Evolutionary conservation across 805 yeast genomes (phyloP), one percentile per base, ranked within the genome.

Genomic region (Saccharomycopsis schoenii): DNA sequence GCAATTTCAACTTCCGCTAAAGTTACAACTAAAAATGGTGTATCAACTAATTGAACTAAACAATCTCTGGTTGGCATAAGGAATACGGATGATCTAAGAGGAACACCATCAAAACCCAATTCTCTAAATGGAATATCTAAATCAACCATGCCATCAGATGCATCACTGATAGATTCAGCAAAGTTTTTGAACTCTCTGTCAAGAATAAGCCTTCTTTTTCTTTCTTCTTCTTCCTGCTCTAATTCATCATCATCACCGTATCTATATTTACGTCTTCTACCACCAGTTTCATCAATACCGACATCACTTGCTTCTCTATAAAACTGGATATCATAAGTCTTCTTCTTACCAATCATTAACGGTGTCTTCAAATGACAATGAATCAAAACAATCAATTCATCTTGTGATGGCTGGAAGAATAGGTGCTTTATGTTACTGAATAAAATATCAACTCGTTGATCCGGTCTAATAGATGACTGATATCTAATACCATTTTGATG

Each of bases 221-320:
- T 85, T 76, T 94, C 99, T 73, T 94, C 98, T 75, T 93, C 97
- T 76, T 94, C 99, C 74, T 93, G 97, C 74, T 94, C 98, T 66
- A 94, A 78, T 75, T 94, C 99, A 73, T 94, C 99, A 73, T 94
- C 99, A 72, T 94, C 99, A 56, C 99, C 99, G 71, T 94, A 94
- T 69, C 94, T 76, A 66, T 82, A 82, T 66, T 86, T 78, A 73
- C 97, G 84, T 76, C 89, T 86, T 64, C 97, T 86, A 63, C 90
- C 92, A 66, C 97, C 97, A 19, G 99, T 94, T 74, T 94, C 99
- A 74, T 94, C 99, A 68, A 91, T 91, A 2, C 96, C 85, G 80
- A 91, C 88, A 71, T 94, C 99, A 37, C 96, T 85, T 12, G 97
- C 98, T 73, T 94, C 99, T 65, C 98, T 81, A 77, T 92, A 94